phyloP scores from a whole-genome alignment of 148 eudicot genomes.

The Oxyria digyna region DNA sequence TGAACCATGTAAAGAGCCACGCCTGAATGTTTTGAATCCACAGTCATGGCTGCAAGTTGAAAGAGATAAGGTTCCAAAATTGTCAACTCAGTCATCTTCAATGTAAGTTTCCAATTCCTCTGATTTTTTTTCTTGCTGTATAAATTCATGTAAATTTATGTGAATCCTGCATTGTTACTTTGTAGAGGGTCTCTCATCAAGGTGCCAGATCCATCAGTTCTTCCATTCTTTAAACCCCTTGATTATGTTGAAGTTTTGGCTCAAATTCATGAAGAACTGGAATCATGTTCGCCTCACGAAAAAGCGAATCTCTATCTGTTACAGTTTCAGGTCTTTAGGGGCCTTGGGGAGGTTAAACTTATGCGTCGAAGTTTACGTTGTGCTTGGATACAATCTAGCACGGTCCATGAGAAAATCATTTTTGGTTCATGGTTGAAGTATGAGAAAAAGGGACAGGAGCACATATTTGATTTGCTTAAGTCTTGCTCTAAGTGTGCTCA shows the following conservation, averaged over 20 bases:
- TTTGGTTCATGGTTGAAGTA: constrained; percentile 90
- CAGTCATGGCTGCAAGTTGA: constrained; percentile 99
- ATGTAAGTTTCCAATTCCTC: constrained; percentile 38
- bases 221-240: constrained; percentile 74
- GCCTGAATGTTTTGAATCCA: constrained; percentile 72
- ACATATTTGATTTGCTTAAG: constrained; percentile 53
- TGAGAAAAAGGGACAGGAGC: constrained; percentile 85
- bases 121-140: neutral
- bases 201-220: constrained; percentile 78
- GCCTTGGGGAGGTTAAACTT: constrained; percentile 79
- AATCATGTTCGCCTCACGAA: constrained; percentile 50
- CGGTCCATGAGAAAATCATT: constrained; percentile 63
- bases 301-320: constrained; percentile 64
- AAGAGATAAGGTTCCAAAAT: constrained; percentile 70
- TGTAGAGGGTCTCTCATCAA: constrained; percentile 90
- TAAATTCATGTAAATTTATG: neutral
- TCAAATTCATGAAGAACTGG: constrained; percentile 84
- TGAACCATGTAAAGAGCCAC: constrained; percentile 77
- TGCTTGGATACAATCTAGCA: constrained; percentile 72
- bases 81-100: constrained; percentile 55
- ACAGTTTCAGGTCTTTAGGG: constrained; percentile 91
- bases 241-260: constrained; percentile 94
- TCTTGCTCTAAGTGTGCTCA: constrained; percentile 64
- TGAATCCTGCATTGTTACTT: constrained; percentile 9
- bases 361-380: constrained; percentile 85